These are phyloP conservation scores for Candida andamanensis DNA, from an alignment of 805 yeast species.

Conservation along the genomic window DNA sequence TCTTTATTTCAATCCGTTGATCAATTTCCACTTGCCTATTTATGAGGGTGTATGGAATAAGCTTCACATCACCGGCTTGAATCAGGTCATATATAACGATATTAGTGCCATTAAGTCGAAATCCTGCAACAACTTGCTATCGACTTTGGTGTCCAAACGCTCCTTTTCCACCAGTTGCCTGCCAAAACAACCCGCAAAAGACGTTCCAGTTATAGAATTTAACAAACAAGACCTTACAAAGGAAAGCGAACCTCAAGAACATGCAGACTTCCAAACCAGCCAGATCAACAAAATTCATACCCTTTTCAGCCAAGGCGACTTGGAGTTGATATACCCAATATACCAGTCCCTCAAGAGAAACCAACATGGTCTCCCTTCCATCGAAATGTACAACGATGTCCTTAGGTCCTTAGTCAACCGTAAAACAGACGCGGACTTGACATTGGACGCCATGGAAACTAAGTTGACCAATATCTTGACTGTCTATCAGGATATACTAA, in stretches of 20 bases:
- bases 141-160: slow-evolving; percentile 13
- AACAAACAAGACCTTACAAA: not conserved
- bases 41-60: slow-evolving; percentile 6
- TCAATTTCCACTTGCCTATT: not conserved
- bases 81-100: slow-evolving; percentile 24
- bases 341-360: slow-evolving; percentile 39
- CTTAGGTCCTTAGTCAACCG: slow-evolving; percentile 51
- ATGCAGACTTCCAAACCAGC: slow-evolving; percentile 6
- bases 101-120: slow-evolving; percentile 20
- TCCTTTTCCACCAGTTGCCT: slow-evolving; percentile 2
- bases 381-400: slow-evolving; percentile 49
- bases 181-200: not conserved
- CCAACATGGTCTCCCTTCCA: slow-evolving; percentile 40
- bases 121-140: slow-evolving; percentile 18
- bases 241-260: slow-evolving; percentile 1
- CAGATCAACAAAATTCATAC: slow-evolving; percentile 6
- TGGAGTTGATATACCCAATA: slow-evolving; percentile 33
- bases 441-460: slow-evolving; percentile 44
- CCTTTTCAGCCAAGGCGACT: slow-evolving; percentile 14
- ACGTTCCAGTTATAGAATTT: not conserved
- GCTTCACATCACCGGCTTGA: slow-evolving; percentile 27
- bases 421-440: slow-evolving; percentile 33
- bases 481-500: slow-evolving; percentile 62
- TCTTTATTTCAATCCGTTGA: slow-evolving; percentile 2
- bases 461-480: slow-evolving; percentile 58